Conservation (phyloP, 768 basidiomycete species). For the Tulasnella sp. region DNA sequence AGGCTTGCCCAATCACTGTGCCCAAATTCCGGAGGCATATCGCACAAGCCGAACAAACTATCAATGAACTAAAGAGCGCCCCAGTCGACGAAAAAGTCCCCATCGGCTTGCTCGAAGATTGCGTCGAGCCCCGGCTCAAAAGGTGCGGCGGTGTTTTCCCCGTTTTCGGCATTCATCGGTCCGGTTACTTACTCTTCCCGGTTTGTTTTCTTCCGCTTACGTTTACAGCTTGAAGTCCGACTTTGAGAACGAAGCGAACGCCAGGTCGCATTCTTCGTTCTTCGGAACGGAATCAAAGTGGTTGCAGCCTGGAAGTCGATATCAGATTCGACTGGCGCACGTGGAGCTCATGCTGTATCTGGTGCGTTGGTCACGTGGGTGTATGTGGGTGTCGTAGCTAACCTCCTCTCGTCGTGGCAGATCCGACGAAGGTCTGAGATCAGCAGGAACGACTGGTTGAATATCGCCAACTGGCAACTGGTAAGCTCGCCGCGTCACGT, state of each 20-base stretch:
- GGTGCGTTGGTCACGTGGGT: not conserved
- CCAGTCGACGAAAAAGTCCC: not conserved
- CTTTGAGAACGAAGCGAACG: not conserved
- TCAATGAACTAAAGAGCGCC: not conserved
- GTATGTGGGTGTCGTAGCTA: not conserved
- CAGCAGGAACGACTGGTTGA: not conserved
- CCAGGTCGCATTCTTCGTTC: not conserved
- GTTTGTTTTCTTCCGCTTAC: not conserved
- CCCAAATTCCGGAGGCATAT: not conserved
- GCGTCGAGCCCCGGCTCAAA: not conserved
- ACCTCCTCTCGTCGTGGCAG: not conserved
- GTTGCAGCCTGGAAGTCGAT: not conserved
- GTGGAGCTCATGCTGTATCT: not conserved
- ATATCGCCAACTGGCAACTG: not conserved
- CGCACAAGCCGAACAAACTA: too few species aligned
- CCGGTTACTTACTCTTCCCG: not conserved
- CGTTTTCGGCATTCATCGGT: not conserved
- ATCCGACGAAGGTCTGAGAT: not conserved
- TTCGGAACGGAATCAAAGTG: not conserved
- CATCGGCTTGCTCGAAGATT: not conserved
- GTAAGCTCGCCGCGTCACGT: not conserved
- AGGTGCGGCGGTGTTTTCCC: not conserved
- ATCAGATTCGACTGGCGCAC: not conserved
- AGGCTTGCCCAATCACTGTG: not conserved
- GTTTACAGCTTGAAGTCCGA: not conserved